Base-by-base conservation (phyloP, 225 moss, liverwort and hornwort genomes). In the Rhytidiadelphus loreus region DNA sequence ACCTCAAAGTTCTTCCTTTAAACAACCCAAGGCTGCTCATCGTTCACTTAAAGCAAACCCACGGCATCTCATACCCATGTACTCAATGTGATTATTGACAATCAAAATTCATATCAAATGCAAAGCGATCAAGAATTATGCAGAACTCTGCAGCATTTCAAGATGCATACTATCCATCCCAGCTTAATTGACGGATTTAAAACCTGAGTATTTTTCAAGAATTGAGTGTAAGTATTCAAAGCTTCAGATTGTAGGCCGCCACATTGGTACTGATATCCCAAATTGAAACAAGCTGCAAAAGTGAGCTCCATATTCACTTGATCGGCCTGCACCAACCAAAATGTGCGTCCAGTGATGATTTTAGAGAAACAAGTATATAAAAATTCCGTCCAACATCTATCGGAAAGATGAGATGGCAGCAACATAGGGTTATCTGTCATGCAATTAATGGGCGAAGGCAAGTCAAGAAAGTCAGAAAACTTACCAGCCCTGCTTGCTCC, bases 241-340 rank as follows among this genome's bases (percentile, higher is more conserved):
- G 99, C 97, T 92, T 97, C 99, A 60, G 93, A 94, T 29, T 94
- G 96, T 68, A 97, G 91, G 59, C 99, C 97, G 73, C 92, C 88
- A 48, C 93, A 93, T 86, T 97, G 93, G 94, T 95, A 97, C 57
- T 97, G 99, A 73, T 93, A 95, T 59, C 99, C 97, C 83, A 97
- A 90, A 89, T 99, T 99, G 89, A 97, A 96, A 92, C 95, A 95
- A 86, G 97, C 96, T 68, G 96, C 99, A 89, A 96, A 96, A 63
- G 97, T 95, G 59, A 99, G 94, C 88, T 96, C 97, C 88, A 90
- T 69, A 88, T 99, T 99, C 87, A 95, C 82, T 88, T 96, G 95
- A 88, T 98, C 96, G 37, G 79, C 92, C 96, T 98, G 91, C 89
- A 92, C 66, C 65, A 90, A 89, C 48, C 87, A 86, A 61, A 82